A percentile compares a stretch with the other conserved stretches of the same genome.
Evolutionary conservation across 805 yeast species (phyloP).

Genomic region (Blastobotrys terrestris): DNA sequence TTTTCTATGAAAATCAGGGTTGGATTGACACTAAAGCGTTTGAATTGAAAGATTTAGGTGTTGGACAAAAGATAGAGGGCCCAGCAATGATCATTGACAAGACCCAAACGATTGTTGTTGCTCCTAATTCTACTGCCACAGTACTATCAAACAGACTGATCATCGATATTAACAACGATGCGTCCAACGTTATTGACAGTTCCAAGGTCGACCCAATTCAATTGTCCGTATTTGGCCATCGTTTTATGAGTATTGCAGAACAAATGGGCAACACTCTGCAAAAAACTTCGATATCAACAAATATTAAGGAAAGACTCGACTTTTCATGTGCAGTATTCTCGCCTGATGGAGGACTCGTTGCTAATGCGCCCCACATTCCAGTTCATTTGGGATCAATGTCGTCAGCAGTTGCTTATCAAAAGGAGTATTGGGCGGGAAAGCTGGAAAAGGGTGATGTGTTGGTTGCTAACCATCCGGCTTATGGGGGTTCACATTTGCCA

Average conservation of each 20-base stretch:
- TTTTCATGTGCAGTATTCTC: conserved; percentile 82
- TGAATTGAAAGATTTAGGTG: conserved; percentile 43
- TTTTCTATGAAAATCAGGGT: conserved; percentile 50
- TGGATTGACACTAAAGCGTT: conserved; percentile 49
- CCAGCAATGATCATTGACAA: conserved; percentile 76
- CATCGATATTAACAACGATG: conserved; percentile 29
- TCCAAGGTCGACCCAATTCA: conserved; percentile 57
- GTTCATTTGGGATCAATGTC: conserved; percentile 86
- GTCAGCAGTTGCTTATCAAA: conserved; percentile 65
- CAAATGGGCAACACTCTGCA: conserved; percentile 81
- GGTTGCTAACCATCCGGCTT: conserved; percentile 73
- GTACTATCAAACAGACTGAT: conserved; percentile 59
- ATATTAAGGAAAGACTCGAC: conserved; percentile 77
- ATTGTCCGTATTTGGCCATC: conserved; percentile 70
- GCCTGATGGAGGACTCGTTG: conserved; percentile 68
- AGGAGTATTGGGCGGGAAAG: conserved; percentile 55
- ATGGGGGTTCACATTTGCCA: conserved; percentile 81
- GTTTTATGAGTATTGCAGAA: conserved; percentile 88
- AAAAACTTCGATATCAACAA: conserved; percentile 74
- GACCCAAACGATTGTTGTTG: conserved; percentile 73
- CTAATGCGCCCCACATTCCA: conserved; percentile 86
- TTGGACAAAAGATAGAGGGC: conserved; percentile 53
- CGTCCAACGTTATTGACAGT: conserved; percentile 5
- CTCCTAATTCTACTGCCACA: conserved; percentile 53
- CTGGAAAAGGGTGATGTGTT: conserved; percentile 68